Conservation (phyloP, 2,329 filamentous ascomycete genomes). For the Aspergillus udagawae region DNA sequence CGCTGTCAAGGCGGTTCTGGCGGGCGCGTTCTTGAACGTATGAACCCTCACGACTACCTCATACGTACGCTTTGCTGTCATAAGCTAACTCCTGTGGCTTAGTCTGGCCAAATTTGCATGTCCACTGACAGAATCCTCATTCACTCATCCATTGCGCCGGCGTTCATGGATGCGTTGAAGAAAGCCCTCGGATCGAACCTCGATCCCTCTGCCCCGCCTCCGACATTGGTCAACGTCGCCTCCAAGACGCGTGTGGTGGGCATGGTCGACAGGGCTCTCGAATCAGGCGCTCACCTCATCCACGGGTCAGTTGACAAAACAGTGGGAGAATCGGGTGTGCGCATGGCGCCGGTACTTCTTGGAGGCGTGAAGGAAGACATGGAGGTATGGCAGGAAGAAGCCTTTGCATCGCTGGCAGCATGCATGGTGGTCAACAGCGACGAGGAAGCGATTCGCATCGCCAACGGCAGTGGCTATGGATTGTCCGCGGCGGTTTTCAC, state of each 20-base stretch:
- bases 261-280: constrained; percentile 27
- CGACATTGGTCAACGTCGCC: constrained; percentile 41
- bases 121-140: constrained; percentile 68
- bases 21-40: constrained; percentile 33
- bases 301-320: constrained; percentile 17
- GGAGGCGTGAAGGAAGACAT: constrained; percentile 63
- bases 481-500: constrained; percentile 69
- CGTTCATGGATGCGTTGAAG: constrained; percentile 51
- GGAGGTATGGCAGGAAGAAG: constrained; percentile 69
- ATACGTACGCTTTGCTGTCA: not conserved
- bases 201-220: constrained; percentile 29
- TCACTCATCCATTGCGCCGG: constrained; percentile 49
- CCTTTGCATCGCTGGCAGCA: constrained; percentile 69
- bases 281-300: constrained; percentile 28
- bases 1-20: constrained; percentile 44
- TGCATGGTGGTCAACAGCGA: constrained; percentile 57
- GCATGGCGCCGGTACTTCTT: constrained; percentile 63
- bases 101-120: constrained; percentile 77
- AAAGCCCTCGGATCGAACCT: constrained; percentile 34
- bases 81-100: constrained; percentile 31
- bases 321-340: constrained; percentile 20
- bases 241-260: constrained; percentile 42
- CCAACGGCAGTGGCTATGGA: constrained; percentile 77
- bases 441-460: constrained; percentile 66
- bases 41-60: not conserved